These are phyloP conservation scores for Carex kokanica DNA, from an alignment of 176 grass and related monocot genomes.

Conservation along the genomic window DNA sequence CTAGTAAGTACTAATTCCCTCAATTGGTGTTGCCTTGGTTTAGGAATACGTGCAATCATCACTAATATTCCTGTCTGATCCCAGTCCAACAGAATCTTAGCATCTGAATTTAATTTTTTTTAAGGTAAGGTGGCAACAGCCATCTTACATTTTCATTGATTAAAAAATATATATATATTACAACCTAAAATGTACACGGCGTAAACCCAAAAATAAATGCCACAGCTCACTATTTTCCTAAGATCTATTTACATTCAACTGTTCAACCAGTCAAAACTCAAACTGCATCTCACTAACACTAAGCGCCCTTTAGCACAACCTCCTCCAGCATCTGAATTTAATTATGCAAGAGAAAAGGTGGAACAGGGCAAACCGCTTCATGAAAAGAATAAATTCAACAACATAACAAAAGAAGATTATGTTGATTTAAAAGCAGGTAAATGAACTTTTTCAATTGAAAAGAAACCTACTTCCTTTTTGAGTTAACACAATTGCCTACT, in stretches of 20 bases:
- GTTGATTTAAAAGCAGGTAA: not conserved
- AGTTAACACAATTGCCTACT: not conserved
- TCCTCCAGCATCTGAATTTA: too few species aligned
- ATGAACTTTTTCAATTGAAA: not conserved
- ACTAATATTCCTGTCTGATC: not conserved
- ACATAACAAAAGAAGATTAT: not conserved
- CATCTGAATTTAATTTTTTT: not conserved
- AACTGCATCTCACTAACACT: too few species aligned
- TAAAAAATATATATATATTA: too few species aligned
- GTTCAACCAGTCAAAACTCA: too few species aligned
- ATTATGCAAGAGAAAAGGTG: not conserved
- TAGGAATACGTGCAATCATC: not conserved
- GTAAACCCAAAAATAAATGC: too few species aligned
- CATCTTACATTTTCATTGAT: too few species aligned
- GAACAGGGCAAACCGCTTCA: not conserved
- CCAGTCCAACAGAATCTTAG: constrained; percentile 8
- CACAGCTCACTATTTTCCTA: too few species aligned
- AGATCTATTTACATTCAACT: too few species aligned
- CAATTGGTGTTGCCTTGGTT: not conserved
- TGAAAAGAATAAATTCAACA: not conserved
- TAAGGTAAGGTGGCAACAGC: too few species aligned
- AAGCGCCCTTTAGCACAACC: too few species aligned
- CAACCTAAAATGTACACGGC: too few species aligned
- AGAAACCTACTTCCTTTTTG: not conserved
- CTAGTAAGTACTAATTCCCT: not conserved